A percentile compares a stretch with the other conserved stretches of the same genome.
Evolutionary conservation across 345 rosid genomes (phyloP).

Genomic region (Citrus sp.): DNA sequence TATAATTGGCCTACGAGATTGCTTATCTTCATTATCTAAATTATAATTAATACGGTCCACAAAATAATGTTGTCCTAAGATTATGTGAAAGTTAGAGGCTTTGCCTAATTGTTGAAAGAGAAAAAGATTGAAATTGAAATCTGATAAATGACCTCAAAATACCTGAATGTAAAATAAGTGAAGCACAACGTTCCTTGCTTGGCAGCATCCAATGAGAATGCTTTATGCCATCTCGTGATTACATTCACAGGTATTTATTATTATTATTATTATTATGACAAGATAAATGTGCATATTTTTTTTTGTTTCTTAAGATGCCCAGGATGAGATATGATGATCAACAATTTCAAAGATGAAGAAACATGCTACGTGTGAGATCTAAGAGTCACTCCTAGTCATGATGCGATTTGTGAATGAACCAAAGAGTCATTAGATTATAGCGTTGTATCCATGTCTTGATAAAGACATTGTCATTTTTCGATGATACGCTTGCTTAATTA

Average conservation of each 20-base stretch:
- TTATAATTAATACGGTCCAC: not conserved
- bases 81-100: not conserved
- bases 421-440: too few relatives aligned
- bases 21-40: not conserved
- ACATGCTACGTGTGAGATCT: constrained; percentile 37
- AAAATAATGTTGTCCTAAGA: not conserved
- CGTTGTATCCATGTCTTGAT: not conserved
- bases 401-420: too few relatives aligned
- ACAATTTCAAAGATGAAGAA: constrained; percentile 29
- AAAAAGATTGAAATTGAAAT: not conserved
- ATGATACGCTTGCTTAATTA: not conserved
- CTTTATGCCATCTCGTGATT: not conserved
- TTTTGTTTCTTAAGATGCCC: not conserved
- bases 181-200: not conserved
- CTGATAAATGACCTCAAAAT: not conserved
- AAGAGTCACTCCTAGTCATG: constrained; percentile 22
- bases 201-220: not conserved
- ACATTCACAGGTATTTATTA: not conserved
- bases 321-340: not conserved
- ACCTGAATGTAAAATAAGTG: constrained; percentile 11
- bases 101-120: not conserved
- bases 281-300: not conserved
- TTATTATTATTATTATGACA: not conserved
- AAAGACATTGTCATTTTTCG: not conserved
- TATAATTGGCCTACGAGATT: too few relatives aligned